Evolutionary conservation across 768 basidiomycete species (phyloP).

Genomic region (Pleurotus cornucopiae): DNA sequence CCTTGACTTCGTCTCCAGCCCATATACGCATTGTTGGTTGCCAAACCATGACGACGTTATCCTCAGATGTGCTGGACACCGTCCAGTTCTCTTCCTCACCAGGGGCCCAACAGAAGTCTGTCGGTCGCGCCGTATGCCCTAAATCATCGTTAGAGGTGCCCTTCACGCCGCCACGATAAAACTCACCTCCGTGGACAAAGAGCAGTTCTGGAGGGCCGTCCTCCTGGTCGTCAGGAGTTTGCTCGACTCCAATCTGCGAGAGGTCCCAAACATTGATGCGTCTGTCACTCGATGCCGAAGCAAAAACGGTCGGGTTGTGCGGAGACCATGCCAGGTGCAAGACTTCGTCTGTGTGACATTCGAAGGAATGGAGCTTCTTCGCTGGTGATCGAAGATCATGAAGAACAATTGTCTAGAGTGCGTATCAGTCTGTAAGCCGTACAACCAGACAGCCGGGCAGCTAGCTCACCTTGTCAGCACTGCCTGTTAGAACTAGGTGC

Average conservation of each 20-base stretch:
- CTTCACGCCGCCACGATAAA: background rate
- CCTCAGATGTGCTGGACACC: slow-evolving; percentile 84
- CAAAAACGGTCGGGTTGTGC: slow-evolving; percentile 86
- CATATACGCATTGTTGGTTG: slow-evolving; percentile 93
- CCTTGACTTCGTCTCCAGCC: slow-evolving; percentile 83
- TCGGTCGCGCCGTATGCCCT: slow-evolving; percentile 87
- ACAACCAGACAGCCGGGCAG: background rate
- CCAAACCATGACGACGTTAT: slow-evolving; percentile 98
- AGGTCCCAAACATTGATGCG: slow-evolving; percentile 96
- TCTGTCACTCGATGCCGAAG: slow-evolving; percentile 91
- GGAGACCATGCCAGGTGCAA: slow-evolving; percentile 96
- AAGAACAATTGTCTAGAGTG: slow-evolving; percentile 70
- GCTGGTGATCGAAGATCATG: slow-evolving; percentile 81
- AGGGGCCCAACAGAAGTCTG: slow-evolving; percentile 96
- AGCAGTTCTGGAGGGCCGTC: slow-evolving; percentile 96
- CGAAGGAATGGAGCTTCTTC: slow-evolving; percentile 83
- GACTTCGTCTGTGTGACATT: slow-evolving; percentile 92
- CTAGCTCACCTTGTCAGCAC: slow-evolving; percentile 78
- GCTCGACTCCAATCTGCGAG: slow-evolving; percentile 86
- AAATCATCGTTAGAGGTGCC: background rate
- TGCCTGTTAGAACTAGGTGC: slow-evolving; percentile 83
- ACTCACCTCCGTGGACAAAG: slow-evolving; percentile 90
- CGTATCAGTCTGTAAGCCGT: no score
- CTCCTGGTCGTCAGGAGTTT: slow-evolving; percentile 97
- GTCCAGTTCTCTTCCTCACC: slow-evolving; percentile 81